Evolutionary conservation across 306 rosid species (phyloP), one percentile per base, ranked within the genome.

Genomic region (Ziziphus jujuba): DNA sequence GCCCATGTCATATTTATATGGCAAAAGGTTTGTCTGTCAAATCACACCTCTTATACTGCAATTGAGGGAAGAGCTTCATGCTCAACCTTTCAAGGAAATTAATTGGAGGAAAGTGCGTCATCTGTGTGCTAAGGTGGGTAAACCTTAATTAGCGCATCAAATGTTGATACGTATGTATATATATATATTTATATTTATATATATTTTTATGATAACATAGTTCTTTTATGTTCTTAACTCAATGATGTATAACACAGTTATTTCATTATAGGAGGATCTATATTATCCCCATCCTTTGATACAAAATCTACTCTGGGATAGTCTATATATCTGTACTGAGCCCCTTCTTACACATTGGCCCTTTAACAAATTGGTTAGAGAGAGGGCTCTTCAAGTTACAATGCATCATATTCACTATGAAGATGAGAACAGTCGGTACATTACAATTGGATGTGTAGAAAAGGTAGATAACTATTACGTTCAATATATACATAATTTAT

Each of bases 61-160:
- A 68, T 79, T 91, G 82, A 87, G 97, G 82, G 88, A 86, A 74
- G 91, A 91, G 73, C 95, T 91, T 63, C 88, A 72, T 74, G 78
- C 80, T 0, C 44, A 53, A 35, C 89, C 90, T 24, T 91, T 86
- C 78, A 89, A 86, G 75, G 89, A 91, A 63, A 66, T 91, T 82
- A 90, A 91, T 70, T 91, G 97, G 97, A 67, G 88, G 67, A 71
- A 71, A 61, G 80, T 92, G 55, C 90, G 95, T 51, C 86, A 81
- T 77, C 75, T 75, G 69, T 88, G 97, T 75, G 89, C 95, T 71
- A 84, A 88, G 92, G 95, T 90, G 56, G 54, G 90, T 78, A 71
- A 1, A 47, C 11, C 51, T 47, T 13, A 28, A 28, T 28, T 28
- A 28, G 33, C 33, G 2, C 33, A 28, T 28, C 4, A 28, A 28